Conservation (phyloP, 805 yeast genomes). For the Candida vaughaniae region DNA sequence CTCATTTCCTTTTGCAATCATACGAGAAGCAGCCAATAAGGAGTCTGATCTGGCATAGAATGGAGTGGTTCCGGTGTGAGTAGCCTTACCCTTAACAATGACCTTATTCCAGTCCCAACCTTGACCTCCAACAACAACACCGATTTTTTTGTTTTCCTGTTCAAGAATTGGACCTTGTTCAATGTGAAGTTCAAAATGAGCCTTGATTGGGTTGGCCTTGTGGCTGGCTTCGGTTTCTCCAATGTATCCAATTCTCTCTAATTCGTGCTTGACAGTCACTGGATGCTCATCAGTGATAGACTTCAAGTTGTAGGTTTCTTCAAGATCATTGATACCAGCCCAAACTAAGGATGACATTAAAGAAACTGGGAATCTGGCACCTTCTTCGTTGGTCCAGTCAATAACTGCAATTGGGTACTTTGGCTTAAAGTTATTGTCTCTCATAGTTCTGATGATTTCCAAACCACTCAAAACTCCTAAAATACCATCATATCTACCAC, state of each 20-base stretch:
- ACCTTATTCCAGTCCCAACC: conserved; percentile 63
- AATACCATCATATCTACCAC: conserved; percentile 76
- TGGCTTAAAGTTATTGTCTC: conserved; percentile 58
- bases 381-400: conserved; percentile 78
- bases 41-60: conserved; percentile 61
- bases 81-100: conserved; percentile 59
- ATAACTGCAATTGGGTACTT: conserved; percentile 64
- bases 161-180: conserved; percentile 78
- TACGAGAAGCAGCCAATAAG: conserved; percentile 53
- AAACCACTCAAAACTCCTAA: conserved; percentile 67
- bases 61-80: conserved; percentile 77
- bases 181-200: conserved; percentile 73
- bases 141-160: conserved; percentile 52
- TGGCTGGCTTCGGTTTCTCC: conserved; percentile 52
- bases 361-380: conserved; percentile 71
- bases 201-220: conserved; percentile 53
- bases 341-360: conserved; percentile 68
- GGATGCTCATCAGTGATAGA: conserved; percentile 49
- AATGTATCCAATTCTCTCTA: conserved; percentile 60
- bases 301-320: conserved; percentile 49
- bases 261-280: conserved; percentile 52
- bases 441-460: conserved; percentile 64
- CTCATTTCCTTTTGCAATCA: conserved; percentile 56
- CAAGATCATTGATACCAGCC: conserved; percentile 51
- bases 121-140: conserved; percentile 67